Evolutionary conservation across 192 early-diverging fungal genomes (phyloP).

Genomic region (Coemansia sp.): DNA sequence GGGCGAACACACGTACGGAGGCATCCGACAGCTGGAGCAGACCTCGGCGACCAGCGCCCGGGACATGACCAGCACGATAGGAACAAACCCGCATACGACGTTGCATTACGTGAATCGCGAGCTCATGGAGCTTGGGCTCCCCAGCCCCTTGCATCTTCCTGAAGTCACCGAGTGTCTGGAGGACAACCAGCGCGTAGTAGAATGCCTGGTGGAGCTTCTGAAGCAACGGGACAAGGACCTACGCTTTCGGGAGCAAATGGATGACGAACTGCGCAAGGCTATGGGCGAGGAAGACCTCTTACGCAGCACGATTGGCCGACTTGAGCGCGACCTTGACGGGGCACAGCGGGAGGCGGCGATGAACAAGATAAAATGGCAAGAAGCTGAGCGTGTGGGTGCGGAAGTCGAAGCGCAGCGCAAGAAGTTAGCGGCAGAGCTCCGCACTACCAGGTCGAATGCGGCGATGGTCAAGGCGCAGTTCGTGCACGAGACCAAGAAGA

Average conservation of each 20-base stretch:
- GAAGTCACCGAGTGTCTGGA: slow-evolving; percentile 42
- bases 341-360: slow-evolving; percentile 39
- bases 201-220: slow-evolving; percentile 36
- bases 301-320: slow-evolving; percentile 21
- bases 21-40: slow-evolving; percentile 48
- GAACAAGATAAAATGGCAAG: slow-evolving; percentile 31
- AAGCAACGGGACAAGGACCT: slow-evolving; percentile 32
- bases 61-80: slow-evolving; percentile 4
- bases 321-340: slow-evolving; percentile 45
- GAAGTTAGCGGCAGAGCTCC: slow-evolving; percentile 32
- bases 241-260: slow-evolving; percentile 45
- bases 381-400: slow-evolving; percentile 11
- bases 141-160: slow-evolving; percentile 42
- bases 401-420: slow-evolving; percentile 30
- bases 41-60: slow-evolving; percentile 40
- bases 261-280: slow-evolving; percentile 40
- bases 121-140: slow-evolving; percentile 49
- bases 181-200: slow-evolving; percentile 48
- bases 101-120: slow-evolving; percentile 53
- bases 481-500: slow-evolving; percentile 48
- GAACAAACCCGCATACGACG: slow-evolving; percentile 24
- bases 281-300: slow-evolving; percentile 52
- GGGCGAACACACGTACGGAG: slow-evolving; percentile 35
- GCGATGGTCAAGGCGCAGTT: slow-evolving; percentile 37
- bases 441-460: slow-evolving; percentile 31